Conservation (phyloP, 257 asterid genomes). For the Orobanche coerulescens region DNA sequence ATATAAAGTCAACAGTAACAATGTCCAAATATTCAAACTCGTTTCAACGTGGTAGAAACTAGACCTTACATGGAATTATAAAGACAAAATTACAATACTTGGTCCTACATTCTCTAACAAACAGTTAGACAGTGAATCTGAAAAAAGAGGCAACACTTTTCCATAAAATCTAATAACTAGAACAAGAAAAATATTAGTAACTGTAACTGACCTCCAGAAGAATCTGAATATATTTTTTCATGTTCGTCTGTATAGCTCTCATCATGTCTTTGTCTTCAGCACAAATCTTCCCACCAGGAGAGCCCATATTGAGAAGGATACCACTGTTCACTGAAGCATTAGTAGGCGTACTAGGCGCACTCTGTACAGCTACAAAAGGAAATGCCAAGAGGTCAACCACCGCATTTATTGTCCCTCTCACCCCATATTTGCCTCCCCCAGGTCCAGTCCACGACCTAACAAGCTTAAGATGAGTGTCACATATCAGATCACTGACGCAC, state of each 20-base stretch:
- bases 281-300: constrained; percentile 92
- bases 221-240: constrained; percentile 81
- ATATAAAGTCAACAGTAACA: constrained; percentile 9
- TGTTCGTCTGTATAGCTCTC: constrained; percentile 71
- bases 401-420: constrained; percentile 64
- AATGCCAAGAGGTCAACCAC: constrained; percentile 85
- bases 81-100: neutral
- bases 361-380: constrained; percentile 88
- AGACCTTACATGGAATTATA: neutral
- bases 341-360: constrained; percentile 74
- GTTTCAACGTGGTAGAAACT: constrained; percentile 16
- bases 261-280: constrained; percentile 90
- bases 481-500: constrained; percentile 59
- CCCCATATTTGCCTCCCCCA: constrained; percentile 87
- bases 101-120: neutral
- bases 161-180: neutral
- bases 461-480: constrained; percentile 68
- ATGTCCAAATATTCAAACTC: constrained; percentile 9
- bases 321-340: constrained; percentile 97
- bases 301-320: constrained; percentile 83
- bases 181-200: constrained; percentile 17
- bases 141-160: neutral
- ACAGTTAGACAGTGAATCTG: neutral
- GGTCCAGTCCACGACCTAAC: constrained; percentile 76
- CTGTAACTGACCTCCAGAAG: constrained; percentile 68